Percentiles rank a stretch among this genome's conserved stretches.
These are phyloP conservation scores for Candida dubliniensis DNA, from an alignment of 1,139 yeast species.

Conservation along the genomic window DNA sequence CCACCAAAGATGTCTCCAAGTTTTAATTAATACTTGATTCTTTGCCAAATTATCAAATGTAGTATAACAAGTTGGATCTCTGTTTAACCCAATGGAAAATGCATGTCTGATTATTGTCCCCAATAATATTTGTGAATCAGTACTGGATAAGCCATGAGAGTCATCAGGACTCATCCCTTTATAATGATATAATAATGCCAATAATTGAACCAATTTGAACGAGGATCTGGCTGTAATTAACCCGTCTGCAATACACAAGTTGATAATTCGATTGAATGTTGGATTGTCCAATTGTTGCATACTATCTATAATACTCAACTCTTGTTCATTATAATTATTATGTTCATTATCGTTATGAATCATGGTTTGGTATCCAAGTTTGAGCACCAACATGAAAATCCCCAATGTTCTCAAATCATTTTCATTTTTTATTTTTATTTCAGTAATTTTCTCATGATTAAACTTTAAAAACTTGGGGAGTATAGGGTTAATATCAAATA, in stretches of 20 bases:
- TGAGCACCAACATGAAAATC: conserved; percentile 29
- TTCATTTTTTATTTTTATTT: conserved; percentile 29
- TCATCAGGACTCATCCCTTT: conserved; percentile 44
- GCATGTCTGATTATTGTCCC: conserved; percentile 44
- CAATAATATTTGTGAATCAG: conserved; percentile 41
- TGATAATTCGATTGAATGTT: conserved; percentile 27
- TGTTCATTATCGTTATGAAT: conserved; percentile 36
- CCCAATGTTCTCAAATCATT: conserved; percentile 35
- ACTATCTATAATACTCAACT: conserved; percentile 28
- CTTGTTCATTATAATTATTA: conserved; percentile 31
- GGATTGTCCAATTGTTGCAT: conserved; percentile 26
- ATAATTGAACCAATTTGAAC: conserved; percentile 34
- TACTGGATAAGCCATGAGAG: conserved; percentile 45
- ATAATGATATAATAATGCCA: conserved; percentile 36
- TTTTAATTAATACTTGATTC: conserved; percentile 25
- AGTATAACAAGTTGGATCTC: conserved; percentile 40
- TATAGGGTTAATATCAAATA: conserved; percentile 27
- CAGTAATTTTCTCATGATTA: conserved; percentile 20
- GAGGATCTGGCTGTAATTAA: conserved; percentile 31
- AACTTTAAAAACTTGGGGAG: conserved; percentile 30
- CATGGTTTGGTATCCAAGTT: conserved; percentile 43
- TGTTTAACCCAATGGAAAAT: conserved; percentile 41
- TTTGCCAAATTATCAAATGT: conserved; percentile 34
- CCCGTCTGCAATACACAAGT: conserved; percentile 35
- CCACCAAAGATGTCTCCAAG: conserved; percentile 45